Evolutionary conservation across 805 yeast genomes (phyloP), one percentile per base, ranked within the genome.

Genomic region (Dipodascopsis uninucleata): DNA sequence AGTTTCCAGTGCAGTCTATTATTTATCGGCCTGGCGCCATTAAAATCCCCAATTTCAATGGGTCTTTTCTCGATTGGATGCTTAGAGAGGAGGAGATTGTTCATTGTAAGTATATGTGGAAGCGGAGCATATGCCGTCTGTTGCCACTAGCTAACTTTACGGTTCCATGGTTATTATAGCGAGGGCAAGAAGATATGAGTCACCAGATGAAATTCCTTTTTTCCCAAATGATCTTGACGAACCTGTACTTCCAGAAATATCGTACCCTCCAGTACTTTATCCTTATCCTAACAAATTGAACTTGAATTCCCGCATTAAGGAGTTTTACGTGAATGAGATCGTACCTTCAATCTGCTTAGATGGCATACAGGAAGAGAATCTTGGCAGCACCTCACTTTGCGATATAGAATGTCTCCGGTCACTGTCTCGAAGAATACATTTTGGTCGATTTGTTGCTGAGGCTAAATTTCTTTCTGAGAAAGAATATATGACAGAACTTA

Each of bases 121-220:
- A n/a, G n/a, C n/a, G n/a, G n/a, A n/a, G n/a, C n/a, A n/a, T 12
- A 29, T 17, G 12, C 12, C 10, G 14, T 12, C n/a, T 36, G 39
- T 17, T 26, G 12, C 12, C 14, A 12, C 12, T 12, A 26, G 12
- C 12, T 12, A 26, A 26, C 12, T 14, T 12, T 12, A 26, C 29
- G 29, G 12, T 26, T 12, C 12, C 29, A 12, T 26, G 12, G 29
- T 14, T 14, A 12, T 26, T 2, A 36, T 33, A 52, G 66, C 95
- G 2, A 93, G 85, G 63, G 73, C 89, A 26, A 77, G 98, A 60
- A 74, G 98, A 58, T 93, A 79, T 62, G 89, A 88, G 61, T 87
- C 96, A 0, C 97, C 97, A 0, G 97, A 93, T 64, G 96, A 93
- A 65, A 72, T 78, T 9, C 89, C 98, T 5, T 93, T 88, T 62